Percentiles rank a stretch among this genome's conserved stretches.
Evolutionary conservation across 805 yeast genomes (phyloP).

Genomic region (Candida pini): DNA sequence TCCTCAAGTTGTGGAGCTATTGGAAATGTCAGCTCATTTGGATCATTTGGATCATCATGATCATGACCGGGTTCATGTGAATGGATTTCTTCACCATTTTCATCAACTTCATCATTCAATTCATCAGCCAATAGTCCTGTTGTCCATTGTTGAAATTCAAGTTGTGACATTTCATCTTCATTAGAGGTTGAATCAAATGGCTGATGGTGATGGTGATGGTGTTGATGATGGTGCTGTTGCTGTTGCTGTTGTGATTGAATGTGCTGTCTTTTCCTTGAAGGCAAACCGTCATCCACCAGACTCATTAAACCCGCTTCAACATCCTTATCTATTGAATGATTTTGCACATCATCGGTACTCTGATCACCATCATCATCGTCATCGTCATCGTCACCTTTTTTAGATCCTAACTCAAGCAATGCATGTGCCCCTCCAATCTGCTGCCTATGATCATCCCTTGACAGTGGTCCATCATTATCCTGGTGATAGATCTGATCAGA

Average conservation of each 20-base stretch:
- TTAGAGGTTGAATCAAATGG: constrained; percentile 19
- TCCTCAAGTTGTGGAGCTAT: background rate
- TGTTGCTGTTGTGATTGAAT: no score
- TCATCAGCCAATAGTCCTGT: constrained; percentile 44
- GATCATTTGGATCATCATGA: no score
- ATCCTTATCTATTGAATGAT: no score
- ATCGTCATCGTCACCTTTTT: background rate
- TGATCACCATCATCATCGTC: background rate
- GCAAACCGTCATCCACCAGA: no score
- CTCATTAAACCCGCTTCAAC: no score
- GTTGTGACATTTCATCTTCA: constrained; percentile 39
- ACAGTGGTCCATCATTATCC: no score
- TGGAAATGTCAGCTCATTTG: background rate
- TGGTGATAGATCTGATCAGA: no score
- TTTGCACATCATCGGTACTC: no score
- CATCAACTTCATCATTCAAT: constrained; percentile 20
- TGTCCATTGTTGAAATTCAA: constrained; percentile 52
- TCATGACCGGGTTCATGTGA: background rate
- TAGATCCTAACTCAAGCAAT: constrained; percentile 19
- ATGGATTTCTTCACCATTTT: constrained; percentile 6
- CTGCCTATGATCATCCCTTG: no score
- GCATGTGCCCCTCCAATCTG: constrained; percentile 29
- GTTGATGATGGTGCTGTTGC: no score
- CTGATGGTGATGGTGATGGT: constrained; percentile 4
- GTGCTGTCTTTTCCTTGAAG: no score